phyloP scores from a whole-genome alignment of 768 basidiomycete genomes.

The Galerina marginata region DNA sequence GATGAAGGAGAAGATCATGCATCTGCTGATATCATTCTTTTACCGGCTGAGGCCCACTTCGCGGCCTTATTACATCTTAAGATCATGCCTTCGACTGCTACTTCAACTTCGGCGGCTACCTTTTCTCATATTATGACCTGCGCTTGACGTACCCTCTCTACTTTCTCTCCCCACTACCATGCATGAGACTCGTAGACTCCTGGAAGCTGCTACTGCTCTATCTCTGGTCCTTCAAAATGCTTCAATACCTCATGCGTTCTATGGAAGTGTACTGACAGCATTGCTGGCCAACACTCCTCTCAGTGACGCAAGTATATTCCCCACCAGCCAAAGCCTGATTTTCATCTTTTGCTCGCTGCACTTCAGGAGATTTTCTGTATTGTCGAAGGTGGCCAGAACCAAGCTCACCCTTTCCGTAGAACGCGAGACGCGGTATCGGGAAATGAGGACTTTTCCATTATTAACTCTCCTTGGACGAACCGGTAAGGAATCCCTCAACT shows the following conservation, averaged over 20 bases:
- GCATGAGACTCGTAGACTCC: constrained; percentile 74
- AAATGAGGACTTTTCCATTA: constrained; percentile 66
- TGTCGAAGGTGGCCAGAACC: constrained; percentile 71
- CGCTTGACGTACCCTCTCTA: constrained; percentile 40
- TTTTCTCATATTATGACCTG: constrained; percentile 61
- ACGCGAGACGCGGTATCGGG: constrained; percentile 77
- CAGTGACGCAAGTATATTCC: constrained; percentile 59
- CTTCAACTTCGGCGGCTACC: constrained; percentile 43
- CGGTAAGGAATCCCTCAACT: constrained; percentile 50
- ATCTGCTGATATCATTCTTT: constrained; percentile 53
- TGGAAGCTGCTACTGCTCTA: constrained; percentile 80
- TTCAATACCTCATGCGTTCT: constrained; percentile 79
- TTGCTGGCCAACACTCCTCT: constrained; percentile 68
- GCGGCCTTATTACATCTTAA: constrained; percentile 57
- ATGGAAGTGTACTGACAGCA: constrained; percentile 76
- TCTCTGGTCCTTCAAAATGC: constrained; percentile 62
- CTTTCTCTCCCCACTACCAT: constrained; percentile 42
- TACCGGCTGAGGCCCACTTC: constrained; percentile 48
- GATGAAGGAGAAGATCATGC: constrained; percentile 45
- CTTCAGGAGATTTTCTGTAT: constrained; percentile 84
- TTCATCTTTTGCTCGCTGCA: constrained; percentile 11
- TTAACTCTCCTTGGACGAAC: constrained; percentile 86
- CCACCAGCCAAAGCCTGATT: background rate
- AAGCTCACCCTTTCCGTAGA: constrained; percentile 75
- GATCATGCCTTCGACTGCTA: constrained; percentile 44